Conservation (phyloP, 805 yeast species). For the Nakazawaea molendinolei region DNA sequence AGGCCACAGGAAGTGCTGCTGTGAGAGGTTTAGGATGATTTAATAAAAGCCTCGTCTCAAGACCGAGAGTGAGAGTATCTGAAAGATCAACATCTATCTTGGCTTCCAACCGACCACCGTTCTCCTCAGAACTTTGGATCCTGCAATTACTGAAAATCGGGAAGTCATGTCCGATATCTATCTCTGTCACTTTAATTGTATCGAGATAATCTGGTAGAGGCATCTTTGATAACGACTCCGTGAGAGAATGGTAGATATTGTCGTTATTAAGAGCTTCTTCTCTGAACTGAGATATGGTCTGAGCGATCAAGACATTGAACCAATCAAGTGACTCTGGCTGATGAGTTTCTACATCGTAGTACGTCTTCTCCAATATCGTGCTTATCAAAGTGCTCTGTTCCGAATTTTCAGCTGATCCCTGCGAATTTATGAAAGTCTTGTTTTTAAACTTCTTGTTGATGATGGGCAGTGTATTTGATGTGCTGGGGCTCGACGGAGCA, state of each 20-base stretch:
- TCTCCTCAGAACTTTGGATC: slow-evolving; percentile 53
- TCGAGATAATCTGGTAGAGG: slow-evolving; percentile 78
- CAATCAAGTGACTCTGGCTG: slow-evolving; percentile 90
- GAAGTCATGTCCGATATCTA: slow-evolving; percentile 90
- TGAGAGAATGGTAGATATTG: slow-evolving; percentile 74
- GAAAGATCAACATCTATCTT: slow-evolving; percentile 86
- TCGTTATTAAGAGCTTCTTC: slow-evolving; percentile 84
- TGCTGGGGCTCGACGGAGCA: slow-evolving; percentile 24
- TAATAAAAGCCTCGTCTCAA: slow-evolving; percentile 70
- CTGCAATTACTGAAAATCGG: slow-evolving; percentile 94
- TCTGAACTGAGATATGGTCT: slow-evolving; percentile 78
- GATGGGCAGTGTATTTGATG: slow-evolving; percentile 22
- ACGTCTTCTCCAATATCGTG: slow-evolving; percentile 78
- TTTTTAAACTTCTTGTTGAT: slow-evolving; percentile 22
- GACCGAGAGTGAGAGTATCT: slow-evolving; percentile 80
- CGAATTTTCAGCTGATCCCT: slow-evolving; percentile 24
- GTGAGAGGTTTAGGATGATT: slow-evolving; percentile 80
- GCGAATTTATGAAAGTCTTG: slow-evolving; percentile 18
- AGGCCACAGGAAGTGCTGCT: slow-evolving; percentile 79
- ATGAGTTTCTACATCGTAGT: slow-evolving; percentile 85
- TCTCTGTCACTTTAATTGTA: slow-evolving; percentile 71
- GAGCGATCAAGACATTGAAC: slow-evolving; percentile 93
- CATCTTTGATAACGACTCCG: slow-evolving; percentile 54
- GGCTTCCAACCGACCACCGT: slow-evolving; percentile 61
- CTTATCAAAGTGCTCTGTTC: slow-evolving; percentile 19